Conservation (phyloP, 169 alveolate genomes). For the Perkinsus olseni region DNA sequence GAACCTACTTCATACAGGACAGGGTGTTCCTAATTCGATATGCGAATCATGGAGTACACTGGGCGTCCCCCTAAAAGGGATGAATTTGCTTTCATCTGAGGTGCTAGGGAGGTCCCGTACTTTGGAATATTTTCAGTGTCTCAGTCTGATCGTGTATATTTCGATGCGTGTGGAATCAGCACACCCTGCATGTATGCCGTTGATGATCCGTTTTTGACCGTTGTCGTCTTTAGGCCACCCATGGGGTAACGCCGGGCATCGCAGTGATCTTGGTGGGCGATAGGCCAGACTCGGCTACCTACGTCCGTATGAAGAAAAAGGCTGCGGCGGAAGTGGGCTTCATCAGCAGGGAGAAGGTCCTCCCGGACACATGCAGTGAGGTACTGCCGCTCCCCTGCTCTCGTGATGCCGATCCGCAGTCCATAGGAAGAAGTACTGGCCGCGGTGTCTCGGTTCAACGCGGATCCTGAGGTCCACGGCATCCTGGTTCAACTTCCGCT, state of each 20-base stretch:
- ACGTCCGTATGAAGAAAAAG: conserved; percentile 20
- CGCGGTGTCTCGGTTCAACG: conserved; percentile 29
- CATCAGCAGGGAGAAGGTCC: background rate
- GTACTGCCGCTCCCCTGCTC: background rate
- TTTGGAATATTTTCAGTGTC: too few species aligned
- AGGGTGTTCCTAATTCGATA: too few species aligned
- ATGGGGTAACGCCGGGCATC: conserved; percentile 2
- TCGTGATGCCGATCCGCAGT: background rate
- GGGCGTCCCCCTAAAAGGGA: too few species aligned
- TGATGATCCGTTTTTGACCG: background rate
- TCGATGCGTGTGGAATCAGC: too few species aligned
- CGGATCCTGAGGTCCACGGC: conserved; percentile 39
- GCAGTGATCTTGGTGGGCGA: conserved; percentile 20
- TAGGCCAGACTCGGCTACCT: conserved; percentile 15
- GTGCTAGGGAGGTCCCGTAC: too few species aligned
- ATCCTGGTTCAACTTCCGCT: conserved; percentile 55
- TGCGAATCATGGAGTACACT: too few species aligned
- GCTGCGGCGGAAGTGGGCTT: conserved; percentile 18
- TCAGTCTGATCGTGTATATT: too few species aligned
- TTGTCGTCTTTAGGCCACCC: background rate
- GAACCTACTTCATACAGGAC: too few species aligned
- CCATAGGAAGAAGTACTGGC: conserved; percentile 28
- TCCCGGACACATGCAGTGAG: background rate
- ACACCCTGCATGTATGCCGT: too few species aligned
- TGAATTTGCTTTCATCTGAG: too few species aligned